Conservation (phyloP, 1,284 basidiomycete genomes). For the Pseudozyma sp. region DNA sequence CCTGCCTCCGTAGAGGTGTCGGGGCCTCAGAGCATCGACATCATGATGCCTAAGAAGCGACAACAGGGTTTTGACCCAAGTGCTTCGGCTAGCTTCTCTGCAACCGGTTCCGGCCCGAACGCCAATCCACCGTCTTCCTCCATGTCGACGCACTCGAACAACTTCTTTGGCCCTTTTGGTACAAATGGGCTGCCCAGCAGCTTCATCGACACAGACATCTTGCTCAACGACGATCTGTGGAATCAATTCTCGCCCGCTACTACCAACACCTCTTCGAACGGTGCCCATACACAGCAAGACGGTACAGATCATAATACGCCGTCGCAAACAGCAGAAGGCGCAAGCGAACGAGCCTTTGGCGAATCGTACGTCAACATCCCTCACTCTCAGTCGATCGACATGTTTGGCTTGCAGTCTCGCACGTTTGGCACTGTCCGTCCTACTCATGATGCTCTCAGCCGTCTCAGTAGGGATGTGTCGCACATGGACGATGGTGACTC, state of each 20-base stretch:
- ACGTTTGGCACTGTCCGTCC: conserved; percentile 25
- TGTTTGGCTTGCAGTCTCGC: conserved; percentile 37
- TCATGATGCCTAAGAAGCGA: conserved; percentile 54
- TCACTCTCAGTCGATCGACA: conserved; percentile 36
- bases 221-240: conserved; percentile 59
- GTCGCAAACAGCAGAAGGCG: conserved; percentile 7
- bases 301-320: neutral
- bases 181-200: conserved; percentile 41
- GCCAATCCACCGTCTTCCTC: conserved; percentile 9
- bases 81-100: conserved; percentile 10
- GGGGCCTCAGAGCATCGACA: conserved; percentile 40
- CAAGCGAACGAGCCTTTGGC: conserved; percentile 27
- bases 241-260: conserved; percentile 41
- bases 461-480: conserved; percentile 38
- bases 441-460: conserved; percentile 28
- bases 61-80: conserved; percentile 50
- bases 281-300: conserved; percentile 6
- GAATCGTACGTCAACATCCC: conserved; percentile 49
- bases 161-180: conserved; percentile 40
- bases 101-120: conserved; percentile 19
- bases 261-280: conserved; percentile 20
- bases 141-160: conserved; percentile 16
- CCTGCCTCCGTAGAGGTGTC: conserved; percentile 36
- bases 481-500: conserved; percentile 55
- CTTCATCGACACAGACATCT: conserved; percentile 57